Percentiles rank a stretch among this genome's conserved stretches.
Evolutionary conservation across 441 rosid genomes (phyloP).

Genomic region (Syzygium syzygioides): DNA sequence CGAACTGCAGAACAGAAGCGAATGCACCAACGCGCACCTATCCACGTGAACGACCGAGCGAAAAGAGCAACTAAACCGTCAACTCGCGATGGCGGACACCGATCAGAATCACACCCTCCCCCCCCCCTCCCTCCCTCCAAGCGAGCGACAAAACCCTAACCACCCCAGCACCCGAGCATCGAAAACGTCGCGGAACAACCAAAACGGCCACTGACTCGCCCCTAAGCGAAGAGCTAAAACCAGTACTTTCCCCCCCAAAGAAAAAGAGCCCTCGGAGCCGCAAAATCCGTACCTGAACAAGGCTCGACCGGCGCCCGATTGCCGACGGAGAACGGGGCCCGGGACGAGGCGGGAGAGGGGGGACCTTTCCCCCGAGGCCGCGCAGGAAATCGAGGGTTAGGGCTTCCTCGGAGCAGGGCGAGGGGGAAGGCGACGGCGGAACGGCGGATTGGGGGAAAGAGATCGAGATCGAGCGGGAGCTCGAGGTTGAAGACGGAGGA

Average conservation of each 20-base stretch:
- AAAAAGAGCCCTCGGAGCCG: neutral
- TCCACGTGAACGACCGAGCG: neutral
- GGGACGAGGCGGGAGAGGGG: neutral
- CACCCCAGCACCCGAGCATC: neutral
- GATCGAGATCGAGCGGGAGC: neutral
- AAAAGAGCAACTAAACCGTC: neutral
- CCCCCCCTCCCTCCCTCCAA: neutral
- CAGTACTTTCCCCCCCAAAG: neutral
- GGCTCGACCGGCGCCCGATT: neutral
- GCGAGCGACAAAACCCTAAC: neutral
- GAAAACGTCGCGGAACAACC: neutral
- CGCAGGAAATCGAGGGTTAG: neutral
- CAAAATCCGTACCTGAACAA: neutral
- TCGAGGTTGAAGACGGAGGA: neutral
- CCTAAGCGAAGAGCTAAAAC: neutral
- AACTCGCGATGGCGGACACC: neutral
- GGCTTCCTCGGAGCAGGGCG: neutral
- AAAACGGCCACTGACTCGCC: neutral
- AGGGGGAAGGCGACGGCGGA: neutral
- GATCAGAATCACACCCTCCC: neutral
- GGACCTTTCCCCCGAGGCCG: neutral
- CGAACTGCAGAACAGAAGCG: neutral
- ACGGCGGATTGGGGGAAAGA: neutral
- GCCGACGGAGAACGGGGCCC: neutral
- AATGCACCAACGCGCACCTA: neutral